phyloP scores from a whole-genome alignment of 192 early-diverging fungal species.

The Chytriomyces confervae region DNA sequence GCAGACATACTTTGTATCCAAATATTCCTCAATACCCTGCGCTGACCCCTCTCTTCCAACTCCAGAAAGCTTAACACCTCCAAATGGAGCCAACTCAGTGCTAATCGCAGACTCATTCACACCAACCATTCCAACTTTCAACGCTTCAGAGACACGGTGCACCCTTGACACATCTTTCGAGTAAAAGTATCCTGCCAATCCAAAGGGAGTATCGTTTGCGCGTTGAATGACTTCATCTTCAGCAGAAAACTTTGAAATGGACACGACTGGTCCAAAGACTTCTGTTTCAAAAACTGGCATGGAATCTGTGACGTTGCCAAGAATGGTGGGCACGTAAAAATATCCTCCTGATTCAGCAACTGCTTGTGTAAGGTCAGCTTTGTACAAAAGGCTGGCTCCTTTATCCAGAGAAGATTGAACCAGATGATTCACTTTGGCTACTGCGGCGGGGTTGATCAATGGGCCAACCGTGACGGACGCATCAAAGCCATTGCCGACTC shows the following conservation, averaged over 20 bases:
- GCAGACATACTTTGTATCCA: constrained; percentile 71
- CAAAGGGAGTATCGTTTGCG: constrained; percentile 77
- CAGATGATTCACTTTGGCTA: constrained; percentile 72
- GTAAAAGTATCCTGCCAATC: constrained; percentile 87
- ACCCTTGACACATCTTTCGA: constrained; percentile 75
- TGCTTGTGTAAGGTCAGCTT: not conserved
- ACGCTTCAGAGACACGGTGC: constrained; percentile 78
- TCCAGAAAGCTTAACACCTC: constrained; percentile 77
- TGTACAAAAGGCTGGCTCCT: constrained; percentile 60
- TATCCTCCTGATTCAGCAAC: constrained; percentile 55
- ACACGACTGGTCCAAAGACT: constrained; percentile 90
- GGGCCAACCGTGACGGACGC: constrained; percentile 75
- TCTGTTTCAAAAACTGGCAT: constrained; percentile 80
- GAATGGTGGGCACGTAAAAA: constrained; percentile 84
- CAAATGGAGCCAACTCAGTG: constrained; percentile 67
- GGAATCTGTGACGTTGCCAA: constrained; percentile 68
- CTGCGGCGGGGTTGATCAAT: constrained; percentile 71
- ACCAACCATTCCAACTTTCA: constrained; percentile 92
- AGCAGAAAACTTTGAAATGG: constrained; percentile 73
- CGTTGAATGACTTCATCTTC: constrained; percentile 74
- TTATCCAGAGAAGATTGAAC: constrained; percentile 74
- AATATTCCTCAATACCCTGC: constrained; percentile 73
- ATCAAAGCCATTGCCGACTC: constrained; percentile 77
- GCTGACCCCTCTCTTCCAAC: constrained; percentile 73
- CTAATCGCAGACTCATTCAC: constrained; percentile 70